Evolutionary conservation across 192 early-diverging fungal species (phyloP).

Genomic region (Powellomyces hirtus): DNA sequence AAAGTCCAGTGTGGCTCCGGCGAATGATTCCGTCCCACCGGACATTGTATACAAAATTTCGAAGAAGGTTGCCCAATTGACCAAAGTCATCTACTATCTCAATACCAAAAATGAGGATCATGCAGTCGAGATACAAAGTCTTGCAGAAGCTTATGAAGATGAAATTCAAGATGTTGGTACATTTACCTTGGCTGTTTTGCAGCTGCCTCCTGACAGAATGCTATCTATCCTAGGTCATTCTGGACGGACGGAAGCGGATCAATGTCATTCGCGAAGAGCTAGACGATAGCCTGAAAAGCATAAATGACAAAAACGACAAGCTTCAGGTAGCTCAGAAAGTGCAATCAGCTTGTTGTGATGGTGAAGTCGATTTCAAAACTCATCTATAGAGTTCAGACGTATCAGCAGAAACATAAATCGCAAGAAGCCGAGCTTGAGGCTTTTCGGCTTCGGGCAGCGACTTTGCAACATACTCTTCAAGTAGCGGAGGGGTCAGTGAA

Average conservation of each 20-base stretch:
- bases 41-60: constrained; percentile 51
- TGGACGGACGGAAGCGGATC: constrained; percentile 12
- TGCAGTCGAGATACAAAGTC: constrained; percentile 43
- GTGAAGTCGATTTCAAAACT: too few species aligned
- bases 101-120: constrained; percentile 63
- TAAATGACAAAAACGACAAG: not conserved
- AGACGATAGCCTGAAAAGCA: constrained; percentile 19
- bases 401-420: too few species aligned
- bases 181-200: too few species aligned
- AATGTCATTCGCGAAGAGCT: constrained; percentile 14
- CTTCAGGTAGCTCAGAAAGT: too few species aligned
- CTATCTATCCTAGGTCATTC: constrained; percentile 22
- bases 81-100: constrained; percentile 61
- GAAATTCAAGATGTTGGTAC: constrained; percentile 42
- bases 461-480: not conserved
- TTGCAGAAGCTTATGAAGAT: constrained; percentile 49
- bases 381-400: too few species aligned
- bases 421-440: not conserved
- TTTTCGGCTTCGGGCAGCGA: not conserved
- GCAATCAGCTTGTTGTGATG: not conserved
- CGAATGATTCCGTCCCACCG: not conserved
- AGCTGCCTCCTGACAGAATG: not conserved
- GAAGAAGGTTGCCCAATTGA: constrained; percentile 61
- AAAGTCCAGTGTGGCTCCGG: not conserved
- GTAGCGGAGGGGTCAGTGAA: constrained; percentile 3